Evolutionary conservation across 345 rosid species (phyloP), one percentile per base, ranked within the genome.

Genomic region (Ceriops tagal): DNA sequence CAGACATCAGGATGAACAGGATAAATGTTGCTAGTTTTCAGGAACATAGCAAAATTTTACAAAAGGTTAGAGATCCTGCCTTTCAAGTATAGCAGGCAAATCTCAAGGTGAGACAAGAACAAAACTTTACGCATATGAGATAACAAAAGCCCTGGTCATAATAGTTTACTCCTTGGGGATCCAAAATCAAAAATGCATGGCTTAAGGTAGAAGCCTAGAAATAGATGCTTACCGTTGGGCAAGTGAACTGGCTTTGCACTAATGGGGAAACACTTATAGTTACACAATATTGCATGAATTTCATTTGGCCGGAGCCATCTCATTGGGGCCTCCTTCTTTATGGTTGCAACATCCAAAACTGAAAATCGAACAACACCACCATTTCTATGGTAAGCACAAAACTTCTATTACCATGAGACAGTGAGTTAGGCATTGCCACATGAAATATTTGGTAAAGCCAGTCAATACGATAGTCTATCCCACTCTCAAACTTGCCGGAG

Each of bases 281-380:
- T 95, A 66, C 83, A 86, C 24, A 95, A 91, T 53, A 90, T 68
- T 19, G 99, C 98, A 35, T 86, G 89, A 68, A 95, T 92, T 83
- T 95, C 99, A 51, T 95, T 95, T 5, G 99, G 99, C 37, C 97
- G 96, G 20, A 95, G 89, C 99, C 98, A 95, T 84, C 98, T 87
- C 22, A 82, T 63, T 78, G 67, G 83, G 21, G 96, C 96, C 78
- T 95, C 99, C 80, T 83, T 93, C 84, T 64, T 65, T 75, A 86
- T 87, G 72, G 20, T 79, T 28, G 27, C 72, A 58, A 89, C 79
- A 80, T 95, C 98, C 82, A 95, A 87, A 83, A 89, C 99, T 92
- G 86, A 75, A 57, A 72, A 78, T 9, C 27, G 24, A 73, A 64
- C 64, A 70, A 56, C 61, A 55, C 22, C 68, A 58, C 7, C 24